phyloP scores from a whole-genome alignment of 192 early-diverging fungal species.

The Coemansia sp. region DNA sequence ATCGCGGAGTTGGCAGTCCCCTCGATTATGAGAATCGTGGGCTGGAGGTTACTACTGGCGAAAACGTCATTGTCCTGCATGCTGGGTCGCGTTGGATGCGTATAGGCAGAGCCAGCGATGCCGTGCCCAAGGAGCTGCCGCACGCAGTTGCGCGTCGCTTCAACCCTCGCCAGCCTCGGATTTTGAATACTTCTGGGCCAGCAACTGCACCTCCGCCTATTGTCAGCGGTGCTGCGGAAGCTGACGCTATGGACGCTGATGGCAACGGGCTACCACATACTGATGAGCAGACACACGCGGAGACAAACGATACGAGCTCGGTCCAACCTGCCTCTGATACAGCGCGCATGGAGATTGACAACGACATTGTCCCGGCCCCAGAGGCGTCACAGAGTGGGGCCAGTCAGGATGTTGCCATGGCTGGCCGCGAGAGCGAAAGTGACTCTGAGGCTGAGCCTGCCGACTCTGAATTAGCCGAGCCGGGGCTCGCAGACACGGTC shows the following conservation, averaged over 20 bases:
- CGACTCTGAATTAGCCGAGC: neutral
- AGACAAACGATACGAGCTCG: neutral
- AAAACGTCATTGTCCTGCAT: conserved; percentile 83
- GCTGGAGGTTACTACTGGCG: conserved; percentile 41
- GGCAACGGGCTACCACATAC: conserved; percentile 8
- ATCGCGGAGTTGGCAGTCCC: conserved; percentile 25
- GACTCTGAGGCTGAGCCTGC: neutral
- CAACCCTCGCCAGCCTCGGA: conserved; percentile 3
- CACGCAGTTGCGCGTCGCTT: conserved; percentile 78
- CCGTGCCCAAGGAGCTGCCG: conserved; percentile 74
- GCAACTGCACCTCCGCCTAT: neutral
- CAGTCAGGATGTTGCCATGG: neutral
- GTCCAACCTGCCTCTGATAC: neutral
- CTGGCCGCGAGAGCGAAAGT: neutral
- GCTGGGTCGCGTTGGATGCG: conserved; percentile 82
- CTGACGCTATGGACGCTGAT: conserved; percentile 17
- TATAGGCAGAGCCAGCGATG: conserved; percentile 82
- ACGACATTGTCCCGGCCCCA: neutral
- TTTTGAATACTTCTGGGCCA: neutral
- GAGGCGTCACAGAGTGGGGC: conserved; percentile 22
- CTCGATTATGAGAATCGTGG: neutral
- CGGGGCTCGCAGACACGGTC: conserved; percentile 16
- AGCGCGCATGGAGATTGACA: neutral
- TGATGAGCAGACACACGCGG: neutral
- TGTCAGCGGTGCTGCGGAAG: neutral